Conservation (phyloP, 768 basidiomycete genomes). For the Boletus tomentosulus region DNA sequence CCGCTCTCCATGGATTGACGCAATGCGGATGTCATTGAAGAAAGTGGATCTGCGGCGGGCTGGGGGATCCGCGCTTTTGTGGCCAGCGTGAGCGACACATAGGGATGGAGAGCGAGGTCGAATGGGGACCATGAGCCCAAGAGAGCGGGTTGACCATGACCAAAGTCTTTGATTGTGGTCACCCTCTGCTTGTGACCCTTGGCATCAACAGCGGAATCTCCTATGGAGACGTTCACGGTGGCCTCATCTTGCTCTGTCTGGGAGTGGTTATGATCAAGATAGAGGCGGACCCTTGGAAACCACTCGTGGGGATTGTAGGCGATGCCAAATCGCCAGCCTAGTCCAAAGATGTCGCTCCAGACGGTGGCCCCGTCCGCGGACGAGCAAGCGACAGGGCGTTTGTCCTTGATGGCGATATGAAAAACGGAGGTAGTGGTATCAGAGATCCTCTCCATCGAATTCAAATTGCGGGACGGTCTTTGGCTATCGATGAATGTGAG, state of each 20-base stretch:
- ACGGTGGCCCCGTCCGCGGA: conserved; percentile 1
- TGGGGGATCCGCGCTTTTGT: conserved; percentile 16
- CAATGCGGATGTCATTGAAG: conserved; percentile 16
- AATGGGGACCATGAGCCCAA: conserved; percentile 21
- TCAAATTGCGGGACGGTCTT: not conserved
- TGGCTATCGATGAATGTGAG: not conserved
- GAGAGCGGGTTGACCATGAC: conserved; percentile 21
- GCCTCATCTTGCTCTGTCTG: conserved; percentile 21
- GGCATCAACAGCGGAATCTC: not conserved
- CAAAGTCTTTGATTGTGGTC: conserved; percentile 21
- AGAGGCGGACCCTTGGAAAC: conserved; percentile 22
- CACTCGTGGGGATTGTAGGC: conserved; percentile 16
- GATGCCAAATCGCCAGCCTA: conserved; percentile 28
- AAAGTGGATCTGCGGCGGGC: conserved; percentile 10
- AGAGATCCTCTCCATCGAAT: conserved; percentile 21
- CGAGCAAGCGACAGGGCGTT: conserved; percentile 14
- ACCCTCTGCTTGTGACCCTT: conserved; percentile 9
- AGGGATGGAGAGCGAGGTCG: conserved; percentile 14
- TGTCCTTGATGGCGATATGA: conserved; percentile 21
- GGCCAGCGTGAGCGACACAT: conserved; percentile 18
- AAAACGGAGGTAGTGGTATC: conserved; percentile 24
- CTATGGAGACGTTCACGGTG: conserved; percentile 9
- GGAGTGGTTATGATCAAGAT: conserved; percentile 27
- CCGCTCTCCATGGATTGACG: conserved; percentile 23
- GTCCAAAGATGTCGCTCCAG: conserved; percentile 26